Evolutionary conservation across 2,329 filamentous ascomycete genomes (phyloP).

Genomic region (Colletotrichum godetiae): DNA sequence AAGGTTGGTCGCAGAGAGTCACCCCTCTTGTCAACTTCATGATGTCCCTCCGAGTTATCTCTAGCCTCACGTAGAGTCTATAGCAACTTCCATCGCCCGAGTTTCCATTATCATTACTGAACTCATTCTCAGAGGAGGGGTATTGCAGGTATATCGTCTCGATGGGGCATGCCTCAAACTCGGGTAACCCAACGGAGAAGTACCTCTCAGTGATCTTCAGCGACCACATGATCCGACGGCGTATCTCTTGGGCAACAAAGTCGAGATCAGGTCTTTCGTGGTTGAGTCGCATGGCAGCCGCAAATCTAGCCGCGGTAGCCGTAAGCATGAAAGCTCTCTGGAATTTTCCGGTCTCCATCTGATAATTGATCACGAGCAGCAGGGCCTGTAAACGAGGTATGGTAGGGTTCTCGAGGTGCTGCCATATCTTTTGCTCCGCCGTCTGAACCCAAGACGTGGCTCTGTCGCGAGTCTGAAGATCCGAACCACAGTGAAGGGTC

Average conservation of each 20-base stretch:
- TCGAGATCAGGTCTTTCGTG: slow-evolving; percentile 50
- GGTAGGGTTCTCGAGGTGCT: slow-evolving; percentile 44
- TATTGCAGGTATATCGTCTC: slow-evolving; percentile 52
- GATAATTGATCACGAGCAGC: slow-evolving; percentile 57
- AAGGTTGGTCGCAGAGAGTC: slow-evolving; percentile 38
- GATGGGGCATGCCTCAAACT: slow-evolving; percentile 53
- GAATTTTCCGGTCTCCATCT: slow-evolving; percentile 55
- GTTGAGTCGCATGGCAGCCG: slow-evolving; percentile 52
- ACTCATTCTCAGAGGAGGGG: slow-evolving; percentile 57
- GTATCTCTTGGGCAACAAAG: slow-evolving; percentile 49
- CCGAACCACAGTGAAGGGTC: slow-evolving; percentile 43
- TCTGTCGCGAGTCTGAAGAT: slow-evolving; percentile 30
- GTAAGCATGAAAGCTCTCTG: slow-evolving; percentile 55
- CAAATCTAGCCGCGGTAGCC: slow-evolving; percentile 48
- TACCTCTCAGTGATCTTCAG: slow-evolving; percentile 53
- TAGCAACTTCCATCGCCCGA: slow-evolving; percentile 36
- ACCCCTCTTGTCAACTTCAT: slow-evolving; percentile 40
- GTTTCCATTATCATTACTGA: slow-evolving; percentile 37
- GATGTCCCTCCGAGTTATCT: slow-evolving; percentile 39
- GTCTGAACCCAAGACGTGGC: slow-evolving; percentile 44
- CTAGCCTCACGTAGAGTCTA: slow-evolving; percentile 37
- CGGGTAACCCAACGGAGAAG: slow-evolving; percentile 53
- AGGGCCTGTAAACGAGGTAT: slow-evolving; percentile 51
- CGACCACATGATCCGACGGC: slow-evolving; percentile 53
- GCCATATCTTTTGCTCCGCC: slow-evolving; percentile 46